A percentile compares a stretch with the other conserved stretches of the same genome.
Conservation (phyloP, 768 basidiomycete genomes). For the Boletus reticuloceps region DNA sequence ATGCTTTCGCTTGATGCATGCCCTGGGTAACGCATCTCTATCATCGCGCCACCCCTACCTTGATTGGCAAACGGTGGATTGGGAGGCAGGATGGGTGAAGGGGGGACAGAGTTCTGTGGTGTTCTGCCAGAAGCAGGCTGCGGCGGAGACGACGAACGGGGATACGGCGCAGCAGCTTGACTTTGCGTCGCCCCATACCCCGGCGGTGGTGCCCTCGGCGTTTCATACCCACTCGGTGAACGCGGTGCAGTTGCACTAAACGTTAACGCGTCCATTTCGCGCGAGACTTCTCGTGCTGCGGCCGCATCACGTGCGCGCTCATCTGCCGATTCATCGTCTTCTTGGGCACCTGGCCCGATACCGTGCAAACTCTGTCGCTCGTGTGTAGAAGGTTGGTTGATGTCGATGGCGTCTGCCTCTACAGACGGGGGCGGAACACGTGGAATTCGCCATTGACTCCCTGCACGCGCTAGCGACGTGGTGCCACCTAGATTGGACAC, state of each 20-base stretch:
- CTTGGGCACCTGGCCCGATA: conserved; percentile 2
- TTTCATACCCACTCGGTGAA: conserved; percentile 10
- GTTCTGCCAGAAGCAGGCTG: conserved; percentile 4
- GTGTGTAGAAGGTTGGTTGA: neutral
- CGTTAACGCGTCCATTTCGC: conserved; percentile 59
- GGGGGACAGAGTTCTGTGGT: conserved; percentile 20
- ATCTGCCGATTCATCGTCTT: conserved; percentile 34
- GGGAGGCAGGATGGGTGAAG: conserved; percentile 35
- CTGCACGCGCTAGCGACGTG: conserved; percentile 11
- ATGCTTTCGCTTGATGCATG: conserved; percentile 3
- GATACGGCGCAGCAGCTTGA: neutral
- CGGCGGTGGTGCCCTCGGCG: conserved; percentile 14
- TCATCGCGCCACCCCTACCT: conserved; percentile 7
- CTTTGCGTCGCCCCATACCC: conserved; percentile 5
- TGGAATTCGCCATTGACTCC: conserved; percentile 27
- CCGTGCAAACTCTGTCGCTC: conserved; percentile 4
- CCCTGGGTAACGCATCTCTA: conserved; percentile 6
- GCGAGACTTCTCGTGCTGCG: conserved; percentile 64
- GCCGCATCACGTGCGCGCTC: conserved; percentile 61
- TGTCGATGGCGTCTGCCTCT: conserved; percentile 20
- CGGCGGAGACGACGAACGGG: neutral
- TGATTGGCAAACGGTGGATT: conserved; percentile 40
- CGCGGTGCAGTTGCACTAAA: conserved; percentile 32
- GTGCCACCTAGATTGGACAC: neutral
- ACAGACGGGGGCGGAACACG: conserved; percentile 41